Percentiles rank a stretch among this genome's conserved stretches.
phyloP scores from a whole-genome alignment of 2,329 filamentous ascomycete species.

The Leptographium radiaticola region DNA sequence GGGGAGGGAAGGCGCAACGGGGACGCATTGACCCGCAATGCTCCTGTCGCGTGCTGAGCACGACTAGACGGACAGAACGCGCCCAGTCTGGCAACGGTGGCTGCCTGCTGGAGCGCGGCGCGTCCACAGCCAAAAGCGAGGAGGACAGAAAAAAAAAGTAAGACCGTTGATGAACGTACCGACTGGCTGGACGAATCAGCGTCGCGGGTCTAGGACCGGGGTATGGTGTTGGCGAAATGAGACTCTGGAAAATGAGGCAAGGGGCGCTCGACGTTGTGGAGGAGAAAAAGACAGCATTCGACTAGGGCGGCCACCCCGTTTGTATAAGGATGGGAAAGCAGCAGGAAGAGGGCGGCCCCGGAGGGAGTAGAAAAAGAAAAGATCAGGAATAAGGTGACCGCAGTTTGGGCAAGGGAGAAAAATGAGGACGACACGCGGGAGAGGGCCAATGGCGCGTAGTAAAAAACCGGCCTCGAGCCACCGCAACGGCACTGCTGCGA shows the following conservation, averaged over 20 bases:
- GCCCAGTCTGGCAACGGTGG: no score
- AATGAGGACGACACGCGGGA: neutral
- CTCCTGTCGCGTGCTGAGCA: no score
- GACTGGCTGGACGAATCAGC: neutral
- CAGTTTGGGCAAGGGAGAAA: neutral
- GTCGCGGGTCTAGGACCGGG: neutral
- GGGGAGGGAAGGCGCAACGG: neutral
- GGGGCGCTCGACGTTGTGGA: neutral
- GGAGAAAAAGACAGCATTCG: neutral
- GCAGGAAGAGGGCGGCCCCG: neutral
- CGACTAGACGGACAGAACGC: no score
- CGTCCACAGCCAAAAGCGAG: neutral
- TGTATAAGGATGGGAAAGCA: no score
- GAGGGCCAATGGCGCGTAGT: neutral
- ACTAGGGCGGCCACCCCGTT: no score
- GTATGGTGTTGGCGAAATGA: neutral
- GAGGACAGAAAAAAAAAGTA: neutral
- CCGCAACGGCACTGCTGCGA: neutral
- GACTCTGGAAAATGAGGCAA: neutral
- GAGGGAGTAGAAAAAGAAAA: neutral
- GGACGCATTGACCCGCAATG: no score
- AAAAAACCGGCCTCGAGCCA: neutral
- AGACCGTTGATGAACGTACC: neutral
- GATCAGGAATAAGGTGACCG: neutral
- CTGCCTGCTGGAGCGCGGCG: no score